Evolutionary conservation across 1,139 yeast species (phyloP), one percentile per base, ranked within the genome.

Genomic region (Zygosaccharomyces pseudobailii): DNA sequence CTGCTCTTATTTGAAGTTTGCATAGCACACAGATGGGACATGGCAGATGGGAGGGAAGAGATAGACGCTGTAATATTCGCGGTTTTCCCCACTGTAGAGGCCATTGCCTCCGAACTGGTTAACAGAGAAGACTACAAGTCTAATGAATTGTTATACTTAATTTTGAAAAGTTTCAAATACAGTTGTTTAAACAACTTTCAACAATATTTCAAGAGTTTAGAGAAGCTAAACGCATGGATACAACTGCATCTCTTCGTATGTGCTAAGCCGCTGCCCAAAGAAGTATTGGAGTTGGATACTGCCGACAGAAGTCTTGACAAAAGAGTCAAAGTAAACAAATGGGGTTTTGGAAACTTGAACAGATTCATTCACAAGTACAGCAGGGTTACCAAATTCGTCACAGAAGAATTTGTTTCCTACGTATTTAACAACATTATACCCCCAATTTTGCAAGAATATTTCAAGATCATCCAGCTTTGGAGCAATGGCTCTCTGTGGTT

Each of bases 271-370:
- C 71, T 84, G 6, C 92, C 95, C 1, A 63, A 66, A 5, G 74
- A 75, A 38, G 76, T 80, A 0, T 59, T 78, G 57, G 73, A 72
- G 4, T 58, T 79, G 6, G 84, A 80, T 22, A 73, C 73, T 20
- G 74, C 74, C 20, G 85, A 79, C 42, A 72, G 84, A 50, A 57
- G 67, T 2, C 48, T 69, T 22, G 73, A 74, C 55, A 79, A 78
- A 36, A 67, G 86, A 55, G 72, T 79, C 23, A 82, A 82, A 57
- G 75, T 84, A 33, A 78, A 79, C 46, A 84, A 84, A 65, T 84
- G 90, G 90, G 80, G 83, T 45, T 82, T 80, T 64, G 88, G 83
- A 25, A 84, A 84, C 58, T 66, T 84, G 48, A 79, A 79, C 54
- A 72, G 84, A 57, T 71, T 84, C 41, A 51, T 65, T 42, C 59